Evolutionary conservation across 2,329 filamentous ascomycete genomes (phyloP).

Genomic region (Sarocladium oryzae): DNA sequence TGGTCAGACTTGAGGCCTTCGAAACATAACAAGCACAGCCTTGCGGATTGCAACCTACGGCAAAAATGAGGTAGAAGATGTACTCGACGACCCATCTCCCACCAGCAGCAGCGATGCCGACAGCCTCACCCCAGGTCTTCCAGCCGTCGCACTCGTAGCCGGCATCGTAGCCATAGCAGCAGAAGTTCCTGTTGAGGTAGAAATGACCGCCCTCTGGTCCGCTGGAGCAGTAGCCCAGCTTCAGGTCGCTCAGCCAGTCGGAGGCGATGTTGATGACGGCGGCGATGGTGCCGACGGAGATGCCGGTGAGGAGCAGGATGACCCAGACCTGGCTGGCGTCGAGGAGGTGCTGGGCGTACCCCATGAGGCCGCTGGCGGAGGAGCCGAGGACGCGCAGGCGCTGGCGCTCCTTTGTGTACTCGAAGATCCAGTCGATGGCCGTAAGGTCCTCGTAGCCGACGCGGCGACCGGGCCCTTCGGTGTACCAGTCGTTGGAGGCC

Average conservation of each 20-base stretch:
- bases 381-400: constrained; percentile 71
- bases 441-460: constrained; percentile 95
- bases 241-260: constrained; percentile 90
- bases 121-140: constrained; percentile 73
- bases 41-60: constrained; percentile 62
- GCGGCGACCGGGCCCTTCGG: constrained; percentile 79
- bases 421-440: constrained; percentile 99
- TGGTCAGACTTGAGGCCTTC: too few relatives aligned
- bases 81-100: constrained; percentile 83
- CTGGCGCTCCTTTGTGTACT: constrained; percentile 93
- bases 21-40: too few relatives aligned
- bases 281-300: constrained; percentile 77
- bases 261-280: constrained; percentile 85
- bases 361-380: constrained; percentile 62
- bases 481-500: constrained; percentile 69
- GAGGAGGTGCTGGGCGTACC: constrained; percentile 64
- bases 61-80: constrained; percentile 77
- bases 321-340: constrained; percentile 92
- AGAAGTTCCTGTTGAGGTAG: constrained; percentile 87
- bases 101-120: constrained; percentile 58
- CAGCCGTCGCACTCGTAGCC: constrained; percentile 78
- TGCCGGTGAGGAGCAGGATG: constrained; percentile 76
- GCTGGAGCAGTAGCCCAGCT: constrained; percentile 79
- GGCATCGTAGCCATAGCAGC: constrained; percentile 86
- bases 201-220: constrained; percentile 72